Conservation (phyloP, 2,329 filamentous ascomycete species). For the Anthostomella pinea region DNA sequence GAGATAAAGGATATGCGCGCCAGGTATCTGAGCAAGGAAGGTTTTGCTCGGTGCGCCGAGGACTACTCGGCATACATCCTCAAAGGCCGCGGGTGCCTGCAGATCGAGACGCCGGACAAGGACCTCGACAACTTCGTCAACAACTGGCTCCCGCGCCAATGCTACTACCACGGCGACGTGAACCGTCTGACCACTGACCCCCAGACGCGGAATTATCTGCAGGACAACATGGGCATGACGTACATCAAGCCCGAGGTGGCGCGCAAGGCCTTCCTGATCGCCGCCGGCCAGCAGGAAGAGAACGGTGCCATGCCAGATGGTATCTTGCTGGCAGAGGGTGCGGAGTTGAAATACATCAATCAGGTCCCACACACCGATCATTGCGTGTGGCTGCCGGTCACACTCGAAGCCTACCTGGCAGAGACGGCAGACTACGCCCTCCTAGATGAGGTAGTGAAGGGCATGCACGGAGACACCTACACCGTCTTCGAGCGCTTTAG, state of each 20-base stretch:
- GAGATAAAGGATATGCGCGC: constrained; percentile 45
- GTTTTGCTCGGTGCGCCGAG: constrained; percentile 42
- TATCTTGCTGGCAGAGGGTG: constrained; percentile 50
- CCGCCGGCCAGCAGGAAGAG: constrained; percentile 51
- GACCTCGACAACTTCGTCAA: constrained; percentile 57
- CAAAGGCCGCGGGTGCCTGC: constrained; percentile 48
- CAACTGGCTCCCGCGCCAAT: constrained; percentile 56
- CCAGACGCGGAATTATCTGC: constrained; percentile 57
- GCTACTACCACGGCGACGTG: constrained; percentile 58
- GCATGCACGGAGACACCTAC: constrained; percentile 41
- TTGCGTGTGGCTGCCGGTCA: constrained; percentile 56
- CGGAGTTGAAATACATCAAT: constrained; percentile 59
- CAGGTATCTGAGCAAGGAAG: constrained; percentile 48
- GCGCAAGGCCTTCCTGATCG: constrained; percentile 46
- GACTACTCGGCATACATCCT: constrained; percentile 51
- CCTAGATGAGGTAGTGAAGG: constrained; percentile 42
- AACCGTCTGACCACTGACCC: constrained; percentile 58
- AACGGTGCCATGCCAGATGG: constrained; percentile 58
- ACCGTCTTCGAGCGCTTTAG: constrained; percentile 54
- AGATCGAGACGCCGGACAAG: constrained; percentile 52
- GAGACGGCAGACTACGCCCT: constrained; percentile 54
- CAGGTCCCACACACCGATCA: constrained; percentile 60
- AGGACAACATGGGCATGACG: constrained; percentile 61
- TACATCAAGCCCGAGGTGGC: constrained; percentile 51
- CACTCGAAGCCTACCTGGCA: constrained; percentile 52